These are phyloP conservation scores for Cardamine resedifolia DNA, from an alignment of 345 rosid genomes.

Conservation along the genomic window DNA sequence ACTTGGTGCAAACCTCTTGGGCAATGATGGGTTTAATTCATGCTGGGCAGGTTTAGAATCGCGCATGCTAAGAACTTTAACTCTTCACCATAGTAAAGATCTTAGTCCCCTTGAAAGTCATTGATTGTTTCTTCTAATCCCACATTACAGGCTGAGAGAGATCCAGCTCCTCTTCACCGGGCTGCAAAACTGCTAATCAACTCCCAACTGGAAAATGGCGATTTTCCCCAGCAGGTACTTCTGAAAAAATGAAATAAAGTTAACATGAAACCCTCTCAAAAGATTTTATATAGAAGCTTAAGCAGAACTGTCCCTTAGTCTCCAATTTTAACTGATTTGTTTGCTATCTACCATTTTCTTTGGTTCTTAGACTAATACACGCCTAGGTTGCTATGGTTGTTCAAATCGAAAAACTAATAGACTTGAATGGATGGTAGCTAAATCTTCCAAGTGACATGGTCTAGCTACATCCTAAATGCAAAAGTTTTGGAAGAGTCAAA, in stretches of 20 bases:
- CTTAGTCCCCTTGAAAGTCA: background rate
- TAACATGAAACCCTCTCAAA: background rate
- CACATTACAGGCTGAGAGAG: constrained; percentile 49
- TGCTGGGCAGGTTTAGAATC: constrained; percentile 39
- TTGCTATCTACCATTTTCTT: background rate
- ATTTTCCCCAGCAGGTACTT: constrained; percentile 62
- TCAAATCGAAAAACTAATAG: background rate
- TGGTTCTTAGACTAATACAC: background rate
- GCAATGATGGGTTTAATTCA: constrained; percentile 42
- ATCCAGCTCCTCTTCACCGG: constrained; percentile 57
- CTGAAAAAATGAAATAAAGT: background rate
- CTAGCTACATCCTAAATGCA: background rate
- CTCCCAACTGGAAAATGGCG: constrained; percentile 62
- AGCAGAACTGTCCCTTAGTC: background rate
- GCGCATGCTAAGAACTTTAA: background rate
- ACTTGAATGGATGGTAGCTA: constrained; percentile 6
- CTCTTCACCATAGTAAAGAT: background rate
- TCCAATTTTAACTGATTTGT: background rate
- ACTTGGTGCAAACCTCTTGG: constrained; percentile 42
- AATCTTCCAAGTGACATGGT: no score
- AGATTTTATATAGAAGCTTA: background rate
- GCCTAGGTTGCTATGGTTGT: background rate
- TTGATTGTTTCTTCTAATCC: background rate
- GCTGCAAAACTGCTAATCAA: constrained; percentile 67
- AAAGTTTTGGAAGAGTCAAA: background rate